Evolutionary conservation across 768 basidiomycete genomes (phyloP), one percentile per base, ranked within the genome.

Genomic region (Tremella mesenterica): DNA sequence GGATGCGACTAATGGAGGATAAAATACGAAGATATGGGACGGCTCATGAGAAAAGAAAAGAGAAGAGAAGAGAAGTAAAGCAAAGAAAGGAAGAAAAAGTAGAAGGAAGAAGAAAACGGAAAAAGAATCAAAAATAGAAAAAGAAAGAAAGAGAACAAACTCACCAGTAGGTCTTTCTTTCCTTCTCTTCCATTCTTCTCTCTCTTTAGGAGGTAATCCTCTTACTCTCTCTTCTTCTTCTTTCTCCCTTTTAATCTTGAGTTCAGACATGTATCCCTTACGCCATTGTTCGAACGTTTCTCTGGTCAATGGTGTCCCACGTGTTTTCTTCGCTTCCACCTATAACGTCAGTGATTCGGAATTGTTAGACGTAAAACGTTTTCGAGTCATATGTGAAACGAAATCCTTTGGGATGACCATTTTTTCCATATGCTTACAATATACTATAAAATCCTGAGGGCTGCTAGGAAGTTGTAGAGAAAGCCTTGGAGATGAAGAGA

Each of bases 281-380:
- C 86, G 85, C 92, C 93, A 96, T 26, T 74, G 77, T 52, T 77
- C 80, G 77, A 96, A 99, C 0, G 83, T 81, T 54, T 83, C 84
- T 23, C 78, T 64, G 0, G 91, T 96, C 28, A 99, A 88, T 29
- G 86, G 83, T n/a, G 93, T 96, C 27, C 93, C 93, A 49, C 85
- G 81, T 45, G 85, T 91, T 55, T 84, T 81, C 30, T 83, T 84
- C 74, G 88, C 85, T 73, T 93, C 86, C 56, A 82, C 90, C 90
- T 95, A n/a, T n/a, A n/a, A n/a, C n/a, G n/a, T n/a, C n/a, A n/a
- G n/a, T n/a, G n/a, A n/a, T n/a, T n/a, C n/a, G n/a, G n/a, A n/a
- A n/a, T n/a, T 44, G 18, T 3, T 18, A 9, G 18, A 36, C 16
- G 39, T 7, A 36, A 25, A 29, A 14, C 23, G 9, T 13, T n/a